These are phyloP conservation scores for Lodderomyces theae DNA, from an alignment of 1,139 yeast genomes.

Conservation along the genomic window DNA sequence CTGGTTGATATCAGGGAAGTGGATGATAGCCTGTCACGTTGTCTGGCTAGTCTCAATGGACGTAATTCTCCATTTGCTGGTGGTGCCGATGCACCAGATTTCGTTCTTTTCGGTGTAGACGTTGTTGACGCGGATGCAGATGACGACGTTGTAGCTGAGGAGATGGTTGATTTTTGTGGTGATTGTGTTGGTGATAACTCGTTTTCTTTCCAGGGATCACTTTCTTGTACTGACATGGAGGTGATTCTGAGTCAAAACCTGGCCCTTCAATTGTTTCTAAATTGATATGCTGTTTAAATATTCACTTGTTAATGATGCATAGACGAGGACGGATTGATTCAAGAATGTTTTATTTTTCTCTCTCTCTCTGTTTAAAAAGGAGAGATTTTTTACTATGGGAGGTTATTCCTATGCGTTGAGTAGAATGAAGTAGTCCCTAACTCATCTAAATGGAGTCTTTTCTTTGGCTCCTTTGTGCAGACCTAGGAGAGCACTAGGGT, in stretches of 20 bases:
- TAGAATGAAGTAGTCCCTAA: too few relatives aligned
- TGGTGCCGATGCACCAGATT: slow-evolving; percentile 1
- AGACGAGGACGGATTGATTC: too few relatives aligned
- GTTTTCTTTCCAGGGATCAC: slow-evolving; percentile 2
- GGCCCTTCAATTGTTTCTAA: not conserved
- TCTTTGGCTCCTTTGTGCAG: too few relatives aligned
- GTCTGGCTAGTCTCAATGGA: slow-evolving; percentile 34
- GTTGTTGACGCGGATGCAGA: slow-evolving; percentile 2
- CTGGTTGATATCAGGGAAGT: slow-evolving; percentile 13
- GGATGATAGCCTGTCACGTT: slow-evolving; percentile 19
- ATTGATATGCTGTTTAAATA: too few relatives aligned
- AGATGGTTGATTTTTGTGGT: slow-evolving; percentile 6
- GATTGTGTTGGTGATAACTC: slow-evolving; percentile 5
- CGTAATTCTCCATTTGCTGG: slow-evolving; percentile 18
- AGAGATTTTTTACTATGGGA: too few relatives aligned
- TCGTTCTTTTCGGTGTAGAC: not conserved
- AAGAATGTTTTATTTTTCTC: too few relatives aligned
- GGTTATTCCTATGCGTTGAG: too few relatives aligned
- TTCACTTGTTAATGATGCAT: too few relatives aligned
- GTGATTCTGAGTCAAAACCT: too few relatives aligned
- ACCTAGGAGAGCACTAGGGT: too few relatives aligned
- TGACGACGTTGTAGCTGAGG: not conserved
- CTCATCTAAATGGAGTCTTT: too few relatives aligned
- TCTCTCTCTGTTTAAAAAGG: too few relatives aligned
- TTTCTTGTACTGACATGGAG: not conserved